Evolutionary conservation across 2,329 filamentous ascomycete species (phyloP).

Genomic region (Pyrenophora teres): DNA sequence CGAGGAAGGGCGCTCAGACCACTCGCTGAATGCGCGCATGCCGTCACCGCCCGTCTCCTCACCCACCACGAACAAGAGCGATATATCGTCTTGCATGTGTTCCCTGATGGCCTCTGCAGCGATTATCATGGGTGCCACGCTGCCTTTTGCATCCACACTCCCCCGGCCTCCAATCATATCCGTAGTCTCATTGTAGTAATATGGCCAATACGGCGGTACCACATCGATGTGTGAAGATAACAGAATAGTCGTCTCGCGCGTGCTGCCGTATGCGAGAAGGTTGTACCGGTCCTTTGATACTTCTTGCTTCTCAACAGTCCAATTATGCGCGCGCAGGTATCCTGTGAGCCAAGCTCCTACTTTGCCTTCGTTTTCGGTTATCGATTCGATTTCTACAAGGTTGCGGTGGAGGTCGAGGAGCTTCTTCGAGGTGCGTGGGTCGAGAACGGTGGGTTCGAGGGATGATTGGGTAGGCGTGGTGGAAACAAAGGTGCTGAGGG

Average conservation of each 20-base stretch:
- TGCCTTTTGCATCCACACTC: slow-evolving; percentile 65
- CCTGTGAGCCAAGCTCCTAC: slow-evolving; percentile 71
- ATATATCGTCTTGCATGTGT: slow-evolving; percentile 51
- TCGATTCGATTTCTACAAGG: slow-evolving; percentile 75
- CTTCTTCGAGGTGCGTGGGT: slow-evolving; percentile 38
- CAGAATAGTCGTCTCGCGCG: slow-evolving; percentile 63
- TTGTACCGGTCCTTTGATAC: slow-evolving; percentile 67
- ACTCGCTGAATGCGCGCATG: slow-evolving; percentile 63
- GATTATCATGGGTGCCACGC: slow-evolving; percentile 72
- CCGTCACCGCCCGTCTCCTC: slow-evolving; percentile 83
- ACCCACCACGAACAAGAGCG: slow-evolving; percentile 71
- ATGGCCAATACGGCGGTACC: slow-evolving; percentile 70
- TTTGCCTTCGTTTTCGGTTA: slow-evolving; percentile 69
- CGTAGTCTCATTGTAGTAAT: slow-evolving; percentile 58
- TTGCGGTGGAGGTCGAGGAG: slow-evolving; percentile 75
- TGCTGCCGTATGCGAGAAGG: slow-evolving; percentile 68
- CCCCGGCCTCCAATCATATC: slow-evolving; percentile 70
- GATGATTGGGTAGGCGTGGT: slow-evolving; percentile 2
- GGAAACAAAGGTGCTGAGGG: slow-evolving; percentile 15
- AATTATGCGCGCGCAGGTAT: slow-evolving; percentile 66
- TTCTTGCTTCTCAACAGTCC: slow-evolving; percentile 66
- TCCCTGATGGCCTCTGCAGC: slow-evolving; percentile 63
- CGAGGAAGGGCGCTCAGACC: slow-evolving; percentile 31
- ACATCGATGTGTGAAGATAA: slow-evolving; percentile 83
- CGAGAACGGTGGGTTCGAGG: slow-evolving; percentile 22